These are phyloP conservation scores for Tolypocladium nubicola DNA, from an alignment of 2,329 filamentous ascomycete species.

Conservation along the genomic window DNA sequence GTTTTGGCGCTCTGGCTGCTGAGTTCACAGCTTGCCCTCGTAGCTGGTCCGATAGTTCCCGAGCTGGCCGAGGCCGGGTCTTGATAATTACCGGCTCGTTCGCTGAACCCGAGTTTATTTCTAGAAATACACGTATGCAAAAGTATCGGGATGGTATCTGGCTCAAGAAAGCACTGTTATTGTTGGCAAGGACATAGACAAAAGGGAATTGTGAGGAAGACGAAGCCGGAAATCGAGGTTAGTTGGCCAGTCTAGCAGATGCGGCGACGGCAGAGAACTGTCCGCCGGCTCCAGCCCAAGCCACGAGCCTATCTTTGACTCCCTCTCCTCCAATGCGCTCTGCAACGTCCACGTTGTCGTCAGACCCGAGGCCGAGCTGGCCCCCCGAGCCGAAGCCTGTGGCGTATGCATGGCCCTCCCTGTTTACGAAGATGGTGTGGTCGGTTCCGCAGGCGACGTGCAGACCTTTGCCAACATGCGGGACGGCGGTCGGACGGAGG, in stretches of 20 bases:
- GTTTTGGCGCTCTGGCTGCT: too few species aligned
- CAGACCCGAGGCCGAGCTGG: conserved; percentile 58
- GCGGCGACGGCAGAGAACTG: conserved; percentile 57
- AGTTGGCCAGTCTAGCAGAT: not conserved
- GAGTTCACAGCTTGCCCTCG: too few species aligned
- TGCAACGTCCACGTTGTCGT: conserved; percentile 61
- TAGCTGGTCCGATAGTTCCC: too few species aligned
- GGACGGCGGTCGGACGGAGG: conserved; percentile 23
- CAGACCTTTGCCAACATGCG: not conserved
- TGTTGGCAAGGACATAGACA: too few species aligned
- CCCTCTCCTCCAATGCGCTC: conserved; percentile 69
- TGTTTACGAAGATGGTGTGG: conserved; percentile 55
- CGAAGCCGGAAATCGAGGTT: too few species aligned
- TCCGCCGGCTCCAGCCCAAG: conserved; percentile 64
- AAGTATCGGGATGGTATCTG: too few species aligned
- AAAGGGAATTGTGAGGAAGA: not conserved
- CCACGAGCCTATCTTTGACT: conserved; percentile 56
- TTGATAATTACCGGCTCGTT: too few species aligned
- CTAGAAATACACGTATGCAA: too few species aligned
- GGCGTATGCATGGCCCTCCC: conserved; percentile 47
- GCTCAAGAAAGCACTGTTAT: too few species aligned
- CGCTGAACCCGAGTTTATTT: too few species aligned
- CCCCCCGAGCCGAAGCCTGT: conserved; percentile 42
- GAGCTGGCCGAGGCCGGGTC: too few species aligned
- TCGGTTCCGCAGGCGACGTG: conserved; percentile 49